Percentiles rank a stretch among this genome's conserved stretches.
Conservation (phyloP, 2,329 filamentous ascomycete species). For the Byssochlamys sp. region DNA sequence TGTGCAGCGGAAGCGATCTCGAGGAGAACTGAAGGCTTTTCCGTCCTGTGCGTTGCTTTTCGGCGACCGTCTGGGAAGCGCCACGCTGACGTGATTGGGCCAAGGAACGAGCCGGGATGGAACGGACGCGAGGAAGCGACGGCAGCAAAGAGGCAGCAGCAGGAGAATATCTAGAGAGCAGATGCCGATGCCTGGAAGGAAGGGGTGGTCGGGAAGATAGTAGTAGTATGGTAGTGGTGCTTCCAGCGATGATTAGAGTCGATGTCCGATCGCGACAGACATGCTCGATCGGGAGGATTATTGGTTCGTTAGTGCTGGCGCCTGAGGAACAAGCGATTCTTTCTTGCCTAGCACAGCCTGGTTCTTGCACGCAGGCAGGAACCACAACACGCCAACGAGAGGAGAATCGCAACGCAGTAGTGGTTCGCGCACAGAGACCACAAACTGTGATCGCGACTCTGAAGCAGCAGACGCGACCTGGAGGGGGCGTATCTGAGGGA, state of each 20-base stretch:
- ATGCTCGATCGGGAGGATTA: neutral
- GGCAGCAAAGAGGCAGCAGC: neutral
- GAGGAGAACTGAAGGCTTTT: neutral
- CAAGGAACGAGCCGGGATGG: neutral
- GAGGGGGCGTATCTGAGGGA: neutral
- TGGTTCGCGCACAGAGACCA: neutral
- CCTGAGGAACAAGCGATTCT: neutral
- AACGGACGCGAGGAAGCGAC: neutral
- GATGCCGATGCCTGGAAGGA: neutral
- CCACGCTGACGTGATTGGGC: constrained; percentile 1
- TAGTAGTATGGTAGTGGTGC: no score
- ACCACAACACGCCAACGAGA: neutral
- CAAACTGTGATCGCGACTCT: neutral
- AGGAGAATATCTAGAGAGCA: neutral
- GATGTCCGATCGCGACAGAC: neutral
- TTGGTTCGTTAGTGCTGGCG: neutral
- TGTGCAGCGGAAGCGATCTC: neutral
- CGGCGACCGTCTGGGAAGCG: neutral
- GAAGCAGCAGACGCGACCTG: neutral
- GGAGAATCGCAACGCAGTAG: neutral
- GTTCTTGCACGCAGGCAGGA: neutral
- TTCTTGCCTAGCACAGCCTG: neutral
- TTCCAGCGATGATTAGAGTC: no score
- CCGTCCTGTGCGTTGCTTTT: constrained; percentile 1
- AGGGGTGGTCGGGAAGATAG: neutral